Evolutionary conservation across 352 stramenopile species (phyloP), one percentile per base, ranked within the genome.

Genomic region (Pythium sp.): DNA sequence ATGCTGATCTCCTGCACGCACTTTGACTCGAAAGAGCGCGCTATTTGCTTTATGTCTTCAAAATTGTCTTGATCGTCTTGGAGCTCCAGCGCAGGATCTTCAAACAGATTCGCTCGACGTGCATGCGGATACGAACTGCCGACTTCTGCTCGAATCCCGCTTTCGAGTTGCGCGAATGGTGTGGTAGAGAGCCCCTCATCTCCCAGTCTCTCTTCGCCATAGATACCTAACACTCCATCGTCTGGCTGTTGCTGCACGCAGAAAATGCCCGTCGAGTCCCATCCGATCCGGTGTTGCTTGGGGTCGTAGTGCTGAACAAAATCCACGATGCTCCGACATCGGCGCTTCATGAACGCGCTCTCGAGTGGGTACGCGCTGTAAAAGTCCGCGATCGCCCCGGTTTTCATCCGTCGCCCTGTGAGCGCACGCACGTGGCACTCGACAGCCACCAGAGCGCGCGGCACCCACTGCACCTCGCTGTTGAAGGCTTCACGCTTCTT

Each of bases 301-400:
- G 57, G 24, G 47, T 61, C 64, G 43, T 70, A 70, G 5, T 60
- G 64, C 24, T 30, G 56, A 0, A 60, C 43, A 51, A 70, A 70
- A 2, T 55, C 64, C 24, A 64, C 22, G 34, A 65, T 49, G 30
- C 64, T 51, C 2, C 36, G 34, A 22, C 64, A 65, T 11, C 64
- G 64, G 57, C 57, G 64, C 64, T 64, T 70, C 64, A 65, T 61
- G 64, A 70, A 70, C 34, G 58, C 64, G 11, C 56, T 65, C 57
- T 70, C 64, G 30, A 53, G 28, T 11, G 57, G 56, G n/a, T 53
- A 60, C 36, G 32, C 56, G 32, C 9, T 22, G 57, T 70, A 70
- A 51, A 70, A 70, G 9, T 59, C 32, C 9, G n/a, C 18, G 6
- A 70, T 58, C 43, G 22, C 57, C 14, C 46, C 24, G 24, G n/a